Percentiles rank a stretch among this genome's conserved stretches.
phyloP scores from a whole-genome alignment of 805 yeast species.

The Pichia kluyveri region DNA sequence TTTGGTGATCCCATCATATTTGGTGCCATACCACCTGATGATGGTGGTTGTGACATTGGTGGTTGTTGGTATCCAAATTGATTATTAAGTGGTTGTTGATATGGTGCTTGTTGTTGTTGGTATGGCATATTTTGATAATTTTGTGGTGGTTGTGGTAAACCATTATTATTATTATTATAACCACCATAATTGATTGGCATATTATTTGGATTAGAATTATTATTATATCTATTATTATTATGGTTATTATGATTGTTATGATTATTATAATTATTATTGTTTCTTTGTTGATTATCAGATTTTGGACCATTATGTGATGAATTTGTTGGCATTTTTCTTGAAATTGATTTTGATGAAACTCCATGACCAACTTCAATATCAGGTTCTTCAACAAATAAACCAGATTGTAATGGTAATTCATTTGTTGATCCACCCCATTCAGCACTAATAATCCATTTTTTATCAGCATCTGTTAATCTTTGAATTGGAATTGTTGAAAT shows the following conservation, averaged over 20 bases:
- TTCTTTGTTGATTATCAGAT: conserved; percentile 36
- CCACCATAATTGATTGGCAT: conserved; percentile 13
- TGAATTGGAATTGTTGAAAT: conserved; percentile 77
- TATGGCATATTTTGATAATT: conserved; percentile 5
- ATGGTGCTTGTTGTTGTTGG: conserved; percentile 10
- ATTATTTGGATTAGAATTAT: conserved; percentile 13
- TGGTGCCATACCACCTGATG: neutral
- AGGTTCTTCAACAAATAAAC: conserved; percentile 89
- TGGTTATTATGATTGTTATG: neutral
- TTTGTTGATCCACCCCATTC: conserved; percentile 94
- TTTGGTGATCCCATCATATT: conserved; percentile 2
- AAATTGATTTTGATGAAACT: conserved; percentile 83
- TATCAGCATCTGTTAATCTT: conserved; percentile 90
- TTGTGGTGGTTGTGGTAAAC: conserved; percentile 5
- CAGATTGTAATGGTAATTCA: conserved; percentile 70
- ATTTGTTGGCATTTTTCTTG: conserved; percentile 88
- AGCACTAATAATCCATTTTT: conserved; percentile 78
- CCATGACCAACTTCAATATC: conserved; percentile 96
- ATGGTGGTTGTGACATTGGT: conserved; percentile 3
- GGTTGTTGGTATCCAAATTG: conserved; percentile 4
- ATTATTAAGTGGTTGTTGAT: conserved; percentile 8
- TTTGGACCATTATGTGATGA: conserved; percentile 79
- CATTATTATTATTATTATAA: neutral
- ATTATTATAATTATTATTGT: neutral
- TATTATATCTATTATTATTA: neutral